Percentiles rank a stretch among this genome's conserved stretches.
phyloP scores from a whole-genome alignment of 2,329 filamentous ascomycete species.

The Fusarium duplospermum region DNA sequence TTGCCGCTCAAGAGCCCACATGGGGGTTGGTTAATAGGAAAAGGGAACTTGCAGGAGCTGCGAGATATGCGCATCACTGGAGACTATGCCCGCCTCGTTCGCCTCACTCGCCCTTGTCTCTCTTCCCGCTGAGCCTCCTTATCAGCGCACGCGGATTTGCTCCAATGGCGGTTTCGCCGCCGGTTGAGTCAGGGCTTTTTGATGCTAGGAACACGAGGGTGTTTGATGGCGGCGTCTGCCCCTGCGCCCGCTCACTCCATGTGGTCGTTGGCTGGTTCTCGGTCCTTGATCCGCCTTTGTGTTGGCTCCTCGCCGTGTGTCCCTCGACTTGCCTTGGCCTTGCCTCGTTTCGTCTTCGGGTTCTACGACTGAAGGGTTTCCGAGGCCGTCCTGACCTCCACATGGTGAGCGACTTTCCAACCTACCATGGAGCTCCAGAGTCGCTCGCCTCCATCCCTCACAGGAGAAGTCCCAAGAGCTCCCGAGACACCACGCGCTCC shows the following conservation, averaged over 20 bases:
- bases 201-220: constrained; percentile 8
- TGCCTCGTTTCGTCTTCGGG: constrained; percentile 15
- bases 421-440: constrained; percentile 6
- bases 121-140: constrained; percentile 28
- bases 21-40: neutral
- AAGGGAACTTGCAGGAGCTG: constrained; percentile 19
- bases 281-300: neutral
- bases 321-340: constrained; percentile 4
- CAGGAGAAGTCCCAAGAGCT: constrained; percentile 5
- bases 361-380: constrained; percentile 16
- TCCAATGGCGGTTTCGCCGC: constrained; percentile 18
- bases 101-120: constrained; percentile 11
- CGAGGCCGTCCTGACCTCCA: constrained; percentile 15
- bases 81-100: constrained; percentile 22
- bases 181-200: constrained; percentile 20
- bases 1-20: neutral
- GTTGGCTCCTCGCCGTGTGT: constrained; percentile 4
- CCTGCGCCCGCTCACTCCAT: constrained; percentile 23
- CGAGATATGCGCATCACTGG: constrained; percentile 16
- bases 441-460: constrained; percentile 3
- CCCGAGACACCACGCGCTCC: constrained; percentile 28
- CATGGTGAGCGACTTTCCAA: constrained; percentile 8
- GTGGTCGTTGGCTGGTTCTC: neutral
- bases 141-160: constrained; percentile 10
- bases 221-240: constrained; percentile 20